Evolutionary conservation across 1,284 basidiomycete genomes (phyloP).

Genomic region (Austroboletus olivaceoglutinosus): DNA sequence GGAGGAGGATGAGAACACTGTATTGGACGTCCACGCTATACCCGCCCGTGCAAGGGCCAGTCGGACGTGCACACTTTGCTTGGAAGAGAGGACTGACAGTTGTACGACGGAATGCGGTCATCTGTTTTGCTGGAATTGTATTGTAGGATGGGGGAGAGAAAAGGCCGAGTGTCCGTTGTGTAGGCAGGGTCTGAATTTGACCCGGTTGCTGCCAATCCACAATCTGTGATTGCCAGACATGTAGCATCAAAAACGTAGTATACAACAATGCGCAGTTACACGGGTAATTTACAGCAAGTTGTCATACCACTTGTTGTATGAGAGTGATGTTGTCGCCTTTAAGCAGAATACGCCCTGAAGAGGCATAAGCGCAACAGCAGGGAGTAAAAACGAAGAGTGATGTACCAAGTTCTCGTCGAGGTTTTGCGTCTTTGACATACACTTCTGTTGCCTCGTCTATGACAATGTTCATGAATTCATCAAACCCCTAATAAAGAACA

Average conservation of each 20-base stretch:
- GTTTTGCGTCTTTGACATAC: slow-evolving; percentile 83
- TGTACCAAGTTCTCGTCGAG: slow-evolving; percentile 75
- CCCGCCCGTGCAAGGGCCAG: slow-evolving; percentile 53
- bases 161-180: slow-evolving; percentile 91
- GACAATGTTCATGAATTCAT: slow-evolving; percentile 99
- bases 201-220: slow-evolving; percentile 77
- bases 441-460: slow-evolving; percentile 96
- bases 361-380: slow-evolving; percentile 1
- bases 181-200: slow-evolving; percentile 73
- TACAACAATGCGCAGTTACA: slow-evolving; percentile 3
- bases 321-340: slow-evolving; percentile 97
- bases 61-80: slow-evolving; percentile 81
- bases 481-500: slow-evolving; percentile 75
- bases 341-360: slow-evolving; percentile 82
- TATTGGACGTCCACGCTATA: slow-evolving; percentile 57
- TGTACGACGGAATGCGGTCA: slow-evolving; percentile 94
- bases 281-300: slow-evolving; percentile 14
- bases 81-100: slow-evolving; percentile 77
- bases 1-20: slow-evolving; percentile 67
- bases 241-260: background rate
- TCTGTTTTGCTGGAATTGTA: slow-evolving; percentile 92
- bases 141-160: slow-evolving; percentile 85
- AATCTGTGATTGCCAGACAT: slow-evolving; percentile 57
- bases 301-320: slow-evolving; percentile 69
- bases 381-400: background rate